Conservation (phyloP, 1,284 basidiomycete genomes). For the Tylopilus sp. region DNA sequence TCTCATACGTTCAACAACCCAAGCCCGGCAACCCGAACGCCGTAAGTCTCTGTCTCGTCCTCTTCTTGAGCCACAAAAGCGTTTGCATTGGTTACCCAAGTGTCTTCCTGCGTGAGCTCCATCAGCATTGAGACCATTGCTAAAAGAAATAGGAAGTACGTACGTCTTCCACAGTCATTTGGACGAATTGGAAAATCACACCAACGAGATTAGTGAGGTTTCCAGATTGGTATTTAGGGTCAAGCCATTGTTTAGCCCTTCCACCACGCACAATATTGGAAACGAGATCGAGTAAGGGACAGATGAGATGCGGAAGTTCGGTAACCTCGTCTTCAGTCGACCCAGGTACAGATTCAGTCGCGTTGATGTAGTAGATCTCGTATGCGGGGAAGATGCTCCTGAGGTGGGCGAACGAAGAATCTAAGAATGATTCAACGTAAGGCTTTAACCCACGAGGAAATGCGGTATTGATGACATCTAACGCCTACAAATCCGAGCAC, state of each 20-base stretch:
- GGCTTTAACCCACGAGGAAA: slow-evolving; percentile 69
- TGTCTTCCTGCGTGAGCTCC: slow-evolving; percentile 64
- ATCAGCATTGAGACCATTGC: slow-evolving; percentile 3
- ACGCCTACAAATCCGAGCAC: slow-evolving; percentile 46
- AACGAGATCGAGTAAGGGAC: slow-evolving; percentile 80
- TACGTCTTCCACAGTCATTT: slow-evolving; percentile 89
- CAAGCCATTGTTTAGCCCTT: slow-evolving; percentile 61
- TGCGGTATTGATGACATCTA: slow-evolving; percentile 70
- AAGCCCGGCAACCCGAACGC: slow-evolving; percentile 78
- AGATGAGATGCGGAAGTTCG: slow-evolving; percentile 72
- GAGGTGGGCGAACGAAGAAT: slow-evolving; percentile 63
- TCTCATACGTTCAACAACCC: slow-evolving; percentile 74
- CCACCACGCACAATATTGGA: slow-evolving; percentile 60
- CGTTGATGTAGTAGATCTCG: slow-evolving; percentile 63
- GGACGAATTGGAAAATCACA: slow-evolving; percentile 68
- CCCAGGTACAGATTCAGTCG: slow-evolving; percentile 50
- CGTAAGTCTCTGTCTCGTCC: slow-evolving; percentile 82
- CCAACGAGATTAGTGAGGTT: slow-evolving; percentile 57
- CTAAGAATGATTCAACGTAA: slow-evolving; percentile 60
- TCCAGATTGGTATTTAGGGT: slow-evolving; percentile 27
- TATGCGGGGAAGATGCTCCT: slow-evolving; percentile 65
- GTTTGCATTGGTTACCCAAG: slow-evolving; percentile 86
- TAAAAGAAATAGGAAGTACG: slow-evolving; percentile 26
- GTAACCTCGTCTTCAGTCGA: slow-evolving; percentile 77
- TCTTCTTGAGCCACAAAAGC: slow-evolving; percentile 94